Percentiles rank a stretch among this genome's conserved stretches.
phyloP scores from a whole-genome alignment of 305 asterid species.

The Lippia alba region DNA sequence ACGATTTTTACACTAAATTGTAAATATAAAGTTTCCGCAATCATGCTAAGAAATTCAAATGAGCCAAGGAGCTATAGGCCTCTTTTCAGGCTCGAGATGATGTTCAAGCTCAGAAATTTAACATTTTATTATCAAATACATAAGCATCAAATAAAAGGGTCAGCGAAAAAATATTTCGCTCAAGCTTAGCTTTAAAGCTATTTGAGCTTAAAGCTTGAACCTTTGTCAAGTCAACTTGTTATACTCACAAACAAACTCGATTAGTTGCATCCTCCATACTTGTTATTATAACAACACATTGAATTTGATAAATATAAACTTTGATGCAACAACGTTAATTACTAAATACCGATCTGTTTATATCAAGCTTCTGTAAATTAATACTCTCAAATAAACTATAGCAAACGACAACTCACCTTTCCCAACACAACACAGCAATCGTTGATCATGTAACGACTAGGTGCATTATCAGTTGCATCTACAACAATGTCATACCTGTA shows the following conservation, averaged over 20 bases:
- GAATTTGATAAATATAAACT: neutral
- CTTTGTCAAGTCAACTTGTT: no score
- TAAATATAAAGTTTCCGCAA: neutral
- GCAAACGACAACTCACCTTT: constrained; percentile 59
- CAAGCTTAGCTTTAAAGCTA: no score
- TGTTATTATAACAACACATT: neutral
- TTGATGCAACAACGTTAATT: constrained; percentile 1
- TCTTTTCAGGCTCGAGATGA: no score
- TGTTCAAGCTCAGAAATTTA: no score
- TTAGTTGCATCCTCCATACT: no score
- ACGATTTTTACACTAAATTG: constrained; percentile 22
- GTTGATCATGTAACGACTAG: constrained; percentile 93
- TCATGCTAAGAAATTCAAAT: neutral
- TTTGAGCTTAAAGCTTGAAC: no score
- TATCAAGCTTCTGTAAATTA: neutral
- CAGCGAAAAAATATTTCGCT: no score
- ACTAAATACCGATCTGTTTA: constrained; percentile 1
- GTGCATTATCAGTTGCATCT: constrained; percentile 96
- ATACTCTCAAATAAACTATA: constrained; percentile 18
- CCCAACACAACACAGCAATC: constrained; percentile 92
- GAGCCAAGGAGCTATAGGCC: no score
- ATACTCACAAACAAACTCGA: no score
- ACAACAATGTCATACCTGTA: constrained; percentile 86
- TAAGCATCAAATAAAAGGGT: no score
- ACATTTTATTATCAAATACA: no score